Evolutionary conservation across 352 stramenopile genomes (phyloP), one percentile per base, ranked within the genome.

Genomic region (Pilasporangium apinafurcum): DNA sequence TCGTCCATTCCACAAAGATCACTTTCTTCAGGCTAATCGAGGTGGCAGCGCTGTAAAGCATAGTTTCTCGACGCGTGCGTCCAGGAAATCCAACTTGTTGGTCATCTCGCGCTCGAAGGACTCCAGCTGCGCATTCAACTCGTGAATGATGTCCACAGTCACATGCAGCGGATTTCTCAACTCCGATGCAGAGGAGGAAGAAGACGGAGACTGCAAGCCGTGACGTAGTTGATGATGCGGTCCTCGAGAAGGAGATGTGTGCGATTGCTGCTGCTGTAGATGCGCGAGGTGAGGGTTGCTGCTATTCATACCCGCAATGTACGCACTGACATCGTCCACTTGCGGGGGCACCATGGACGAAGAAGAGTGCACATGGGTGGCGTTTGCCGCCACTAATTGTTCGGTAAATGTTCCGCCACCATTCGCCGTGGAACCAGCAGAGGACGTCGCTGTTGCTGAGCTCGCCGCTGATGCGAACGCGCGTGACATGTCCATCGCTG

Each of bases 31-130:
- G 13, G 44, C 51, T 42, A 69, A 49, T 13, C 56, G 47, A 14
- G 62, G 50, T 4, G 68, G 49, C 3, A 83, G 56, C 28, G 70
- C 53, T 12, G 65, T 37, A 20, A 61, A 74, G 48, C 68, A 68
- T 18, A 87, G 48, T 37, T 80, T 87, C 38, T 73, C 43, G 13
- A 90, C 65, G 21, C 78, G 70, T 30, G 74, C 50, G 34, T 86
- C 78, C 44, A 91, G 45, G 52, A 68, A 59, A 44, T 87, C 67
- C 20, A 87, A 53, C 34, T 87, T 87, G 37, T 48, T 20, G 12
- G 43, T 44, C 50, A 85, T 71, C 5, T 77, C 62, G 0, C 53
- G 56, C 47, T 83, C 70, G 56, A 84, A 84, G 18, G 49, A 59
- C 31, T 55, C 53, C 13, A 86, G 44, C 28, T 84, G 70, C 21